Percentiles rank a stretch among this genome's conserved stretches.
phyloP scores from a whole-genome alignment of 2,329 filamentous ascomycete species.

The Trichoderma asperellum region DNA sequence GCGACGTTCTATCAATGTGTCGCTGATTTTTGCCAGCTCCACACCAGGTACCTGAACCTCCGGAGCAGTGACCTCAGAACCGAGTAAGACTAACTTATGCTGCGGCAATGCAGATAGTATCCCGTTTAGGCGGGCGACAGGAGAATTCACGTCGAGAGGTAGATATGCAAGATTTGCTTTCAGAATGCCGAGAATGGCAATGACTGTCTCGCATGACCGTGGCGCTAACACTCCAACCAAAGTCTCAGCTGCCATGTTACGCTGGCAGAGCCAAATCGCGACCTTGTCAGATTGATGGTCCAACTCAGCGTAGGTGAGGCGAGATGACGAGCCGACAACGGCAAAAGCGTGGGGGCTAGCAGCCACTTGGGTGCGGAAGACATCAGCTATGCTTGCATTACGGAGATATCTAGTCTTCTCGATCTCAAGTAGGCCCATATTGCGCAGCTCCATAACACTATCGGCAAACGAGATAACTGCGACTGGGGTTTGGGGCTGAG shows the following conservation, averaged over 20 bases:
- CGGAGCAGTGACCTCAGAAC: slow-evolving; percentile 13
- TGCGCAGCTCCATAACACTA: slow-evolving; percentile 19
- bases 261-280: slow-evolving; percentile 29
- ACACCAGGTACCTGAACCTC: slow-evolving; percentile 10
- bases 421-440: slow-evolving; percentile 32
- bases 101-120: slow-evolving; percentile 30
- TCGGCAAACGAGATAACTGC: slow-evolving; percentile 21
- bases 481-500: slow-evolving; percentile 26
- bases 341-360: slow-evolving; percentile 29
- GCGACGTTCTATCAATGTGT: slow-evolving; percentile 49
- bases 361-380: slow-evolving; percentile 35
- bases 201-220: slow-evolving; percentile 33
- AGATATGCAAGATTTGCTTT: slow-evolving; percentile 37
- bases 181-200: slow-evolving; percentile 35
- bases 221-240: slow-evolving; percentile 33
- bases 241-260: slow-evolving; percentile 27
- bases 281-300: slow-evolving; percentile 32
- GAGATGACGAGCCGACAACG: slow-evolving; percentile 29
- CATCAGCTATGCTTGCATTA: slow-evolving; percentile 34
- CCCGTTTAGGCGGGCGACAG: slow-evolving; percentile 30
- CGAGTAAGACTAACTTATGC: slow-evolving; percentile 31
- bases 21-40: slow-evolving; percentile 27
- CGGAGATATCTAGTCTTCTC: slow-evolving; percentile 31
- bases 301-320: slow-evolving; percentile 34
- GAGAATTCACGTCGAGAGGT: slow-evolving; percentile 34